Conservation (phyloP, 2,329 filamentous ascomycete genomes). For the Colletotrichum plurivorum region DNA sequence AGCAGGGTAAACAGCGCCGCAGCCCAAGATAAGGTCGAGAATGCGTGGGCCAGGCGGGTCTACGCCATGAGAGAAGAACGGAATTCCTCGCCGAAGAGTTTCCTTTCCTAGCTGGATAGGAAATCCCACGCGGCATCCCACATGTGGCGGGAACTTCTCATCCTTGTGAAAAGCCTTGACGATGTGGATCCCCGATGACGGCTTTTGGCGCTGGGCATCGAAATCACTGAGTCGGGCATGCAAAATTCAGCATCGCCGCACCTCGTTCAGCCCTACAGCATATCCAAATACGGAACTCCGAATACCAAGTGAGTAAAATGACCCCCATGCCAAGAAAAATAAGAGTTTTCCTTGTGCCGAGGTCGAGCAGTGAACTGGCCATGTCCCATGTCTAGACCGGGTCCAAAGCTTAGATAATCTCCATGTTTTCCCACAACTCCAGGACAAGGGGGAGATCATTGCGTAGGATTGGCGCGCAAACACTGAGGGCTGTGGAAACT, state of each 20-base stretch:
- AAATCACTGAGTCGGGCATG: constrained; percentile 3
- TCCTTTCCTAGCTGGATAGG: constrained; percentile 5
- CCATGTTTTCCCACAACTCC: neutral
- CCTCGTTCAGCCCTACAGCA: constrained; percentile 18
- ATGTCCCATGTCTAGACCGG: neutral
- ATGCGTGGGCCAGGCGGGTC: neutral
- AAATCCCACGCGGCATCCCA: neutral
- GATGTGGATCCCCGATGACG: constrained; percentile 26
- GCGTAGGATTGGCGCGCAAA: constrained; percentile 25
- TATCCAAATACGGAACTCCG: neutral
- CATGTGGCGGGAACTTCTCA: constrained; percentile 1
- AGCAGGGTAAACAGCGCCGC: constrained; percentile 3
- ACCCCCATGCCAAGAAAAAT: constrained; percentile 3
- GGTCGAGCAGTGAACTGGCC: neutral
- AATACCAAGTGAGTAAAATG: neutral
- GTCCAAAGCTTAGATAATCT: constrained; percentile 1
- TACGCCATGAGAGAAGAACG: neutral
- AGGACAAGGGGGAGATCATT: neutral
- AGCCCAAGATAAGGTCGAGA: constrained; percentile 5
- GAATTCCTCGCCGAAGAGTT: constrained; percentile 14
- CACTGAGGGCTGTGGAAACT: constrained; percentile 18
- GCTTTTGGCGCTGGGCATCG: constrained; percentile 5
- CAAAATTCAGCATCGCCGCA: neutral
- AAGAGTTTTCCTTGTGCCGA: neutral
- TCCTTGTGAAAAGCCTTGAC: constrained; percentile 26